A percentile compares a stretch with the other conserved stretches of the same genome.
Conservation (phyloP, 139 green algal species). For the Coelastrella sp. region DNA sequence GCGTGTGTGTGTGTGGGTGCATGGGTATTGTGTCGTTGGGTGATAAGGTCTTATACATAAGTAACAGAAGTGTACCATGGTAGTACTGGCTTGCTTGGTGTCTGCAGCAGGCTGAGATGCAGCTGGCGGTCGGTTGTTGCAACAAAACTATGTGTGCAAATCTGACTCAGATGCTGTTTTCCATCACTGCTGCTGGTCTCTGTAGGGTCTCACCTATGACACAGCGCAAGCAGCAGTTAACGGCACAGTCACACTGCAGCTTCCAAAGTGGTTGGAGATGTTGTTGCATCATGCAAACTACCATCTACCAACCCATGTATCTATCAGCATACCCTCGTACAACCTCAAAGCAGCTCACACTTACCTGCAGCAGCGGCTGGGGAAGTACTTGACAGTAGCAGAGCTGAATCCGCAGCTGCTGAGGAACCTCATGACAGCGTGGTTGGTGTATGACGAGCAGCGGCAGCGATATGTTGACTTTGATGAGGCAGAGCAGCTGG, state of each 20-base stretch:
- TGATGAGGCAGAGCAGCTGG: conserved; percentile 42
- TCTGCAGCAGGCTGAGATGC: too few relatives aligned
- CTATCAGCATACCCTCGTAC: conserved; percentile 40
- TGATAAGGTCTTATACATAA: too few relatives aligned
- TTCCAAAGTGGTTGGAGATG: conserved; percentile 63
- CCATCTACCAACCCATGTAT: conserved; percentile 54
- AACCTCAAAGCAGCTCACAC: conserved; percentile 23
- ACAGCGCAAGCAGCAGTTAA: conserved; percentile 49
- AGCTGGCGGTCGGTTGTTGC: too few relatives aligned
- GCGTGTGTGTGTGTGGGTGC: too few relatives aligned
- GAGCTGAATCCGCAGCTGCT: conserved; percentile 38
- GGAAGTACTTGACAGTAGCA: conserved; percentile 38
- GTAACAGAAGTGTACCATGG: too few relatives aligned
- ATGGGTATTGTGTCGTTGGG: too few relatives aligned
- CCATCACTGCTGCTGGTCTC: too few relatives aligned
- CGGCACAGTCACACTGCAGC: conserved; percentile 60
- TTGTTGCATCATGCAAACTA: conserved; percentile 71
- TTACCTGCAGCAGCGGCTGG: conserved; percentile 50
- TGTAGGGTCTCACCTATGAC: conserved; percentile 49
- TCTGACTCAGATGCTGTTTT: too few relatives aligned
- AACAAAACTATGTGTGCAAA: too few relatives aligned
- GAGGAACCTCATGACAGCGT: conserved; percentile 62
- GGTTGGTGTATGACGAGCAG: conserved; percentile 63
- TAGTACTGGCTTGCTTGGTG: too few relatives aligned
- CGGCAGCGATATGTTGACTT: conserved; percentile 3